Evolutionary conservation across 805 yeast genomes (phyloP).

Genomic region (Priceomyces fermenticarens): DNA sequence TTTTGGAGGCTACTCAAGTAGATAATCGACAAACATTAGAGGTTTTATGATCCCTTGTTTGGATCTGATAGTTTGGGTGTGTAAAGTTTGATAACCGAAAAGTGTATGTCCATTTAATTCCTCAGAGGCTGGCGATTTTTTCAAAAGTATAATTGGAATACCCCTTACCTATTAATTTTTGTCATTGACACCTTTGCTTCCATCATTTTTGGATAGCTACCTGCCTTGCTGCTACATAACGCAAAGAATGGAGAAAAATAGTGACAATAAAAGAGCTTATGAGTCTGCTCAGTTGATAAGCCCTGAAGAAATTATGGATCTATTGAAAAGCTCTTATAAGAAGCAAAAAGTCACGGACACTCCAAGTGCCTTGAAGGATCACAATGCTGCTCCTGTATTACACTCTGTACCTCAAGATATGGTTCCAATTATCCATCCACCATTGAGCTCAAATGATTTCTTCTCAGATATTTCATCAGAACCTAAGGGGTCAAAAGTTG

Average conservation of each 20-base stretch:
- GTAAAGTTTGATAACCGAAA: no score
- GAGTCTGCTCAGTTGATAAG: constrained; percentile 1
- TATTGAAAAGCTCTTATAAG: constrained; percentile 9
- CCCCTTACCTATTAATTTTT: no score
- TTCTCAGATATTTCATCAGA: constrained; percentile 29
- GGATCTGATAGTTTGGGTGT: no score
- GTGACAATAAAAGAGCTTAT: no score
- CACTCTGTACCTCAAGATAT: constrained; percentile 37
- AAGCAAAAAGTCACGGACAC: constrained; percentile 7
- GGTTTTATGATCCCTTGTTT: no score
- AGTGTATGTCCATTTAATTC: no score
- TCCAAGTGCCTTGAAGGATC: constrained; percentile 6
- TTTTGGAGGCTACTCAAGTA: no score
- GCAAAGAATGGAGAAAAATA: not conserved
- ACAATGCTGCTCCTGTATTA: constrained; percentile 16
- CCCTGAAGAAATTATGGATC: constrained; percentile 11
- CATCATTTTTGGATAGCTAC: no score
- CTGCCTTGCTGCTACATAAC: constrained; percentile 7
- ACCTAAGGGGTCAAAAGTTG: constrained; percentile 9
- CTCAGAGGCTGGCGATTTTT: no score
- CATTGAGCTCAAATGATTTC: constrained; percentile 29
- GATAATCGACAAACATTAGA: no score
- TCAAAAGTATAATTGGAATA: no score
- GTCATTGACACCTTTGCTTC: no score
- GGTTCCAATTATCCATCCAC: constrained; percentile 33